Conservation (phyloP, 2,329 filamentous ascomycete species). For the Ceratocystis huliohia region DNA sequence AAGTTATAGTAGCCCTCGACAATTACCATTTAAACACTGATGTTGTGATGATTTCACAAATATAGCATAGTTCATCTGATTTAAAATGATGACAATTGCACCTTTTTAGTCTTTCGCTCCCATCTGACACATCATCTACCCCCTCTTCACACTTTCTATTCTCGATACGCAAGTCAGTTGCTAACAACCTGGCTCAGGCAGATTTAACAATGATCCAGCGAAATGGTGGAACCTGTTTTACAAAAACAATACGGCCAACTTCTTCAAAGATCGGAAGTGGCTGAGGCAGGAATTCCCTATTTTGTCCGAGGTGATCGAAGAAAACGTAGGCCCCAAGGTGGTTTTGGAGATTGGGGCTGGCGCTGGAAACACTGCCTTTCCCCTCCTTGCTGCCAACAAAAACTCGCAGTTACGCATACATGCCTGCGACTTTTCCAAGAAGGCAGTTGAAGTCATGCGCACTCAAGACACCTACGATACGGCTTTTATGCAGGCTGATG, state of each 20-base stretch:
- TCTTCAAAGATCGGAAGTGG: constrained; percentile 99
- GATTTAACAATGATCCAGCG: constrained; percentile 80
- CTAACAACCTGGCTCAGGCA: constrained; percentile 35
- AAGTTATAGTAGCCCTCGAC: constrained; percentile 27
- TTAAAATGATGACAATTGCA: constrained; percentile 47
- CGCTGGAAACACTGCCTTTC: constrained; percentile 92
- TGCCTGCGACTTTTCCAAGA: constrained; percentile 93
- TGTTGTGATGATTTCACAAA: constrained; percentile 44
- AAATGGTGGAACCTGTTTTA: constrained; percentile 99
- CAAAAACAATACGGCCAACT: constrained; percentile 92
- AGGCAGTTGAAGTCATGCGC: constrained; percentile 86
- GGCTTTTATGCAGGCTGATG: constrained; percentile 69
- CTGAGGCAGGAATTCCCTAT: constrained; percentile 90
- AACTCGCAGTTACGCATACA: constrained; percentile 74
- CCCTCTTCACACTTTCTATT: constrained; percentile 17
- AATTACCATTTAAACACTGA: constrained; percentile 24
- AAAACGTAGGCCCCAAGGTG: constrained; percentile 54
- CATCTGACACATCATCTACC: constrained; percentile 44
- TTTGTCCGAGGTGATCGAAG: constrained; percentile 59
- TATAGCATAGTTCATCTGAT: constrained; percentile 62
- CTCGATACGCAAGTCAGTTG: constrained; percentile 14
- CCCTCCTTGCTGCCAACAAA: constrained; percentile 69
- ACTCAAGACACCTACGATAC: constrained; percentile 55
- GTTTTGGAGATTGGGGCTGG: constrained; percentile 88
- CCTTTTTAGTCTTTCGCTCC: constrained; percentile 57